Base-by-base conservation (phyloP, 169 alveolate species). In the Cryptosporidium muris region DNA sequence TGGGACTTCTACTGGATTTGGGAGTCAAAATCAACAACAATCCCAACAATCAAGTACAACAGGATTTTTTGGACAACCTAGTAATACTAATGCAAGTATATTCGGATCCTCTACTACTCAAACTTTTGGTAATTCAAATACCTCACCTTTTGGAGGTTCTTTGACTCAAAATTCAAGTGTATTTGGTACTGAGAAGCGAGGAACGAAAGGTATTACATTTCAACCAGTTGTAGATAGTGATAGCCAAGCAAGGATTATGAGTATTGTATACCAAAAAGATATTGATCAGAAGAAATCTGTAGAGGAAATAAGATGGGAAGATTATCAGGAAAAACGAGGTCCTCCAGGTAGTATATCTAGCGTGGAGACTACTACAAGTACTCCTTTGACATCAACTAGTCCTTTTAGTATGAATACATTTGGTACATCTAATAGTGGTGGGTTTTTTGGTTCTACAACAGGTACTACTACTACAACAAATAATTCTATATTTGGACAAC, bases 231-330 rank as follows among this genome's bases (percentile, higher is more conserved):
- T 74, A 12, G 85, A 74, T 36, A 74, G 85, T 58, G 85, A 74
- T 25, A 74, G 85, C 16, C 74, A 74, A 47, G 85, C 85, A 36
- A 74, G 85, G 60, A 74, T 74, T 34, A 74, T 74, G 85, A 58
- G 74, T 7, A 74, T 74, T 8, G 85, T 74, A 3, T 74, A 58
- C 37, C 85, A 74, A 38, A 74, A 74, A 16, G 85, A 74, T 7
- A 53, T 74, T 37, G 85, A 74, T 36, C 85, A 74, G n/a, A 74
- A 74, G 45, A 74, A 74, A 38, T 74, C 85, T n/a, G 85, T 74
- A 14, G 85, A 74, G 5, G 85, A 74, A 52, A 60, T 74, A 34
- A 74, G 85, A 42, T 74, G 85, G 85, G 85, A 74, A 47, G 85
- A 74, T 43, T 74, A 74, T 45, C 85, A 74, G 48, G 85, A 74